A percentile compares a stretch with the other conserved stretches of the same genome.
These are phyloP conservation scores for Penicillium sp. DNA, from an alignment of 2,329 filamentous ascomycete genomes.

Conservation along the genomic window DNA sequence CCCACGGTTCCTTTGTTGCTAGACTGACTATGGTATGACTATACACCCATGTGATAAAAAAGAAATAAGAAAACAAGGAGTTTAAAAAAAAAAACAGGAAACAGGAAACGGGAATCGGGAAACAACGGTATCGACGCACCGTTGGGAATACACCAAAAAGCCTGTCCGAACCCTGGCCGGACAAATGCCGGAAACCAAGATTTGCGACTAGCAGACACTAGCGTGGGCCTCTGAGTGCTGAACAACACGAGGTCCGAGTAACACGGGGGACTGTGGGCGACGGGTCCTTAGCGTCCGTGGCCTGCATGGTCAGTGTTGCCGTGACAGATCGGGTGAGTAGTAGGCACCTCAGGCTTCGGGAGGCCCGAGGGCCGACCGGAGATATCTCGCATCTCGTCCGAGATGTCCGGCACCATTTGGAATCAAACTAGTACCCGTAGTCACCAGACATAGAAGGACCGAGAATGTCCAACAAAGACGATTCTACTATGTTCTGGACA, in stretches of 20 bases:
- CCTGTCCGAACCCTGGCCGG: not conserved
- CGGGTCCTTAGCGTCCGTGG: not conserved
- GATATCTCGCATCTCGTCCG: not conserved
- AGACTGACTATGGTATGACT: not conserved
- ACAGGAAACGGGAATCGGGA: not conserved
- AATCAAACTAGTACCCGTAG: not conserved
- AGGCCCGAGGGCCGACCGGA: constrained; percentile 8
- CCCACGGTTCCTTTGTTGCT: not conserved
- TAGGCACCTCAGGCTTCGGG: constrained; percentile 1
- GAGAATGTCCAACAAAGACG: not conserved
- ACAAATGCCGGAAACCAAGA: not conserved
- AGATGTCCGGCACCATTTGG: not conserved
- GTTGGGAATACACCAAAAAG: not conserved
- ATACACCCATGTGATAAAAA: not conserved
- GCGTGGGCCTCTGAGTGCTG: not conserved
- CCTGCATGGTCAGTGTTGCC: not conserved
- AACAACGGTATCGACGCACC: too few species aligned
- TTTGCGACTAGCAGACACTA: not conserved
- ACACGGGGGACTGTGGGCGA: not conserved
- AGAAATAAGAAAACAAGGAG: not conserved
- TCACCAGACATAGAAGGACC: not conserved
- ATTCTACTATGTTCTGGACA: not conserved
- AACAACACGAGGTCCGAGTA: not conserved
- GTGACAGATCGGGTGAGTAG: constrained; percentile 1
- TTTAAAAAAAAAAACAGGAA: not conserved